phyloP scores from a whole-genome alignment of 352 stramenopile genomes.

The Peronospora farinosa region DNA sequence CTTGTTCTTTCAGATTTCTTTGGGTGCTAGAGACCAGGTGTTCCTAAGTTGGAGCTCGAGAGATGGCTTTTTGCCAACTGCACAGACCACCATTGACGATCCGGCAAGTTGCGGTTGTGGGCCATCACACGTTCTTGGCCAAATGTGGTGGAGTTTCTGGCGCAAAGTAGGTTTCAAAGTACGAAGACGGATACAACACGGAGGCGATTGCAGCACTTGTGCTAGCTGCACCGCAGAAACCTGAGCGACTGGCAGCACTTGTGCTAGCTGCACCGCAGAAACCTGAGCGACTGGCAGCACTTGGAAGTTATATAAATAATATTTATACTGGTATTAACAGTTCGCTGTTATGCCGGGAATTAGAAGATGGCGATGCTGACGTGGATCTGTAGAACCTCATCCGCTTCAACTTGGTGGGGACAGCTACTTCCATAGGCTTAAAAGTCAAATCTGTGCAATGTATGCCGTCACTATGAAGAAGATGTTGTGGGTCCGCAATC shows the following conservation, averaged over 20 bases:
- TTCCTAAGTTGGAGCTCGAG: conserved; percentile 49
- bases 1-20: conserved; percentile 30
- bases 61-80: too few species aligned
- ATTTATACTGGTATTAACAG: too few species aligned
- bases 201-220: conserved; percentile 46
- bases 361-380: conserved; percentile 26
- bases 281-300: conserved; percentile 7
- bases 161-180: conserved; percentile 38
- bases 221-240: conserved; percentile 19
- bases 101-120: too few species aligned
- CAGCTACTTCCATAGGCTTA: too few species aligned
- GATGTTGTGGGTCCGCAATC: conserved; percentile 47
- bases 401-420: conserved; percentile 48
- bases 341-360: conserved; percentile 26
- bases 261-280: conserved; percentile 23
- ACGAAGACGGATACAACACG: conserved; percentile 64
- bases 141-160: conserved; percentile 41
- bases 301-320: too few species aligned
- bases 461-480: conserved; percentile 38
- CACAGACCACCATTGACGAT: too few species aligned
- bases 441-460: conserved; percentile 30
- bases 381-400: conserved; percentile 64
- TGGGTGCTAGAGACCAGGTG: conserved; percentile 36
- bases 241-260: conserved; percentile 13
- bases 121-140: conserved; percentile 44